Percentiles rank a stretch among this genome's conserved stretches.
These are phyloP conservation scores for Phytophthora uliginosa DNA, from an alignment of 352 stramenopile genomes.

Conservation along the genomic window DNA sequence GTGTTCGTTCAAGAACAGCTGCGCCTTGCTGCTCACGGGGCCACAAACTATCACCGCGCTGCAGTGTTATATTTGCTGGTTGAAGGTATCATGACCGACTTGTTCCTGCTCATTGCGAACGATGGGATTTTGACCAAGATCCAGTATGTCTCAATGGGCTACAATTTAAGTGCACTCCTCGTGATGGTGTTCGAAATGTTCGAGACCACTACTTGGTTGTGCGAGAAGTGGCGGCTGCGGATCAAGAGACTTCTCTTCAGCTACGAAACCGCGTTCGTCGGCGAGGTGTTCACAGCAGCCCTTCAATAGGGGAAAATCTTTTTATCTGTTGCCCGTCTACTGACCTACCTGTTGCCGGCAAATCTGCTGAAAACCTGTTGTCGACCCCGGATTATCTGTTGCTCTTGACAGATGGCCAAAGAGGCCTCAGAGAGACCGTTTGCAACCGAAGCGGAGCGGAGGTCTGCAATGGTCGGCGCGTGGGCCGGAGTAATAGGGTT, in stretches of 20 bases:
- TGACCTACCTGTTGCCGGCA: too few relatives aligned
- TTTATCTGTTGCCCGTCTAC: too few relatives aligned
- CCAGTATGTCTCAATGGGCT: conserved; percentile 27
- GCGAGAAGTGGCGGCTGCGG: neutral
- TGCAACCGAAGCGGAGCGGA: too few relatives aligned
- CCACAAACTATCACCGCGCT: conserved; percentile 19
- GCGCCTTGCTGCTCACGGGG: conserved; percentile 9
- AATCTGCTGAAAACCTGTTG: too few relatives aligned
- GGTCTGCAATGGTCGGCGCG: too few relatives aligned
- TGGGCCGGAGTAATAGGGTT: too few relatives aligned
- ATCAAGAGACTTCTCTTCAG: conserved; percentile 18
- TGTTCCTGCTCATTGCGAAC: conserved; percentile 29
- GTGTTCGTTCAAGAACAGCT: conserved; percentile 30
- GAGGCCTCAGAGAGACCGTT: too few relatives aligned
- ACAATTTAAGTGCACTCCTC: conserved; percentile 21
- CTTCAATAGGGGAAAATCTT: too few relatives aligned
- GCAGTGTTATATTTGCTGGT: conserved; percentile 22
- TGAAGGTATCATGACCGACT: conserved; percentile 33
- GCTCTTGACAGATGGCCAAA: too few relatives aligned
- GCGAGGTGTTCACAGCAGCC: conserved; percentile 2
- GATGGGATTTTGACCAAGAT: conserved; percentile 15
- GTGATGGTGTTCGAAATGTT: conserved; percentile 35
- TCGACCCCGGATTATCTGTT: too few relatives aligned
- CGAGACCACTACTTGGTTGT: conserved; percentile 13
- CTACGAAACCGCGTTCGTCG: conserved; percentile 17